Evolutionary conservation across 179 eudicot species (phyloP).

Genomic region (Actinidia chinensis): DNA sequence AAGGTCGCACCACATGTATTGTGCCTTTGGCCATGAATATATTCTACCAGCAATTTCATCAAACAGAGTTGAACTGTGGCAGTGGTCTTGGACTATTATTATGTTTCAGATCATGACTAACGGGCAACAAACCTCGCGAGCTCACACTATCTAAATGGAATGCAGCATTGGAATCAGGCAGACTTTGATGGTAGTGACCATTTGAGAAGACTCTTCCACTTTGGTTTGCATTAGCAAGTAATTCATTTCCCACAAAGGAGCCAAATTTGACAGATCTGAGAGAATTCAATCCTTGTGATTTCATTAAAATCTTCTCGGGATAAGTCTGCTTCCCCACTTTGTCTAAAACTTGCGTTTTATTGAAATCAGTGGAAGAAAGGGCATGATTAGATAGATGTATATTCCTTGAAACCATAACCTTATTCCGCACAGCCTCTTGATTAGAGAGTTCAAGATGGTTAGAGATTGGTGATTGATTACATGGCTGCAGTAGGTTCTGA

Average conservation of each 20-base stretch:
- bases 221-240: constrained; percentile 18
- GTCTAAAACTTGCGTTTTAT: constrained; percentile 17
- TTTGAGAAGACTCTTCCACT: constrained; percentile 29
- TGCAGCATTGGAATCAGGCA: constrained; percentile 10
- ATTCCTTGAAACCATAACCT: constrained; percentile 17
- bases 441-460: constrained; percentile 15
- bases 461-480: constrained; percentile 9
- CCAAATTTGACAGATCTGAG: constrained; percentile 31
- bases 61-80: constrained; percentile 21
- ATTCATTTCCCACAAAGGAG: constrained; percentile 25
- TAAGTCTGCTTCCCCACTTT: constrained; percentile 17
- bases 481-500: constrained; percentile 18
- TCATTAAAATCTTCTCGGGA: constrained; percentile 28
- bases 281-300: constrained; percentile 27
- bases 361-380: constrained; percentile 15
- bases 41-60: constrained; percentile 37
- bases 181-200: constrained; percentile 11
- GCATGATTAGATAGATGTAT: constrained; percentile 9
- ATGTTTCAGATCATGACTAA: constrained; percentile 17
- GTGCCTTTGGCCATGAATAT: constrained; percentile 45
- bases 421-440: constrained; percentile 24
- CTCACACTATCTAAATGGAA: constrained; percentile 10
- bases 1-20: constrained; percentile 46
- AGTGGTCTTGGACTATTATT: constrained; percentile 23
- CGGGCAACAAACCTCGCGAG: constrained; percentile 6